Percentiles rank a stretch among this genome's conserved stretches.
These are phyloP conservation scores for Penicillium fimorum DNA, from an alignment of 495 filamentous ascomycete genomes.

Conservation along the genomic window DNA sequence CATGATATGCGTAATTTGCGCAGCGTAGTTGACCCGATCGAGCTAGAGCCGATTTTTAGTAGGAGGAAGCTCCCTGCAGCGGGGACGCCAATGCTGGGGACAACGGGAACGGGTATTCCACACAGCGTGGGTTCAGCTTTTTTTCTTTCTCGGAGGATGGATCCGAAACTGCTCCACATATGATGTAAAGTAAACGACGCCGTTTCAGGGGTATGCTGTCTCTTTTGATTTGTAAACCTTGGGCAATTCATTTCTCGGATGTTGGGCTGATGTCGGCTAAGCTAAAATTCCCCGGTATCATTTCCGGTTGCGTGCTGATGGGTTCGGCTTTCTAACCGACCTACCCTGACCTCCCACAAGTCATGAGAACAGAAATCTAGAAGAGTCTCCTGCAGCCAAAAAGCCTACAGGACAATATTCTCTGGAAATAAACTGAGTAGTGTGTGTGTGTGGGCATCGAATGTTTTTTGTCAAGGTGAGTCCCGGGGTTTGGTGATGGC, in stretches of 20 bases:
- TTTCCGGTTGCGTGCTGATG: slow-evolving; percentile 14
- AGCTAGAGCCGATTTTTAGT: slow-evolving; percentile 3
- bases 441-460: background rate
- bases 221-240: background rate
- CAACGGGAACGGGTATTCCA: slow-evolving; percentile 12
- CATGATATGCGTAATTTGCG: slow-evolving; percentile 6
- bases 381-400: background rate
- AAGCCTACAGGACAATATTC: background rate
- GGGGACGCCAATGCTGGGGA: slow-evolving; percentile 13
- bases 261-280: slow-evolving; percentile 4
- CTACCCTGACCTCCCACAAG: slow-evolving; percentile 3
- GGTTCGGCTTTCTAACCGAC: slow-evolving; percentile 23
- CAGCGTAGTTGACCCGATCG: background rate
- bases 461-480: background rate
- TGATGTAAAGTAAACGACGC: background rate
- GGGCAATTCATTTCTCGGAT: background rate
- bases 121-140: slow-evolving; percentile 9
- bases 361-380: background rate
- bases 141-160: slow-evolving; percentile 4
- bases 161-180: slow-evolving; percentile 16
- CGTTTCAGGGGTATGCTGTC: background rate
- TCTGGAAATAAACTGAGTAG: background rate
- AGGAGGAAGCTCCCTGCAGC: slow-evolving; percentile 6
- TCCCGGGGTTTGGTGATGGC: background rate
- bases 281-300: slow-evolving; percentile 6